Base-by-base conservation (phyloP, 768 basidiomycete species). In the Lentinula aciculospora region DNA sequence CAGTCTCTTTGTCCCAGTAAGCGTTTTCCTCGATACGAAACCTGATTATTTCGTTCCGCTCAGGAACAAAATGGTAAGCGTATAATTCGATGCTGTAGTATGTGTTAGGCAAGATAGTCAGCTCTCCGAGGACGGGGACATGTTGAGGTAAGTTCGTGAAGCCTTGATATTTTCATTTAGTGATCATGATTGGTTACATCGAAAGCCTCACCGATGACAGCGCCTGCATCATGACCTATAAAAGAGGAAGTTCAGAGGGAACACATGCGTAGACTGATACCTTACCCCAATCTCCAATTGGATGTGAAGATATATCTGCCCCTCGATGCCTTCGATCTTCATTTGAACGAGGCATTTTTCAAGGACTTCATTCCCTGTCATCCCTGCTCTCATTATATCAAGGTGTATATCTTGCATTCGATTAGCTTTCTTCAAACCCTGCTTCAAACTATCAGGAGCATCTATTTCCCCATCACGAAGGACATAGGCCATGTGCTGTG, bases 401-500 rank as follows among this genome's bases (percentile, higher is more conserved):
- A 78, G 67, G 7, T 76, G 70, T 34, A 81, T 74, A 56, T 83
- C 79, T 62, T 83, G 81, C 75, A 82, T 74, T 19, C 74, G 67
- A 65, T 81, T 83, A 48, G 72, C 73, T 59, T 76, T 76, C 51
- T 58, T 66, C 54, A 82, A 58, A 13, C 80, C 81, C 27, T 73
- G 71, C 57, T 73, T 72, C 34, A 81, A 68, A 21, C 75, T 74
- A 19, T 67, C 65, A 6, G 80, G 80, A 0, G 70, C 77, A 42
- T 74, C 69, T 7, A 60, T 72, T 64, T 82, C 80, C 23, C 74
- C 70, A 2, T 72, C 65, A 15, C 74, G 74, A 21, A 81, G 74
- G 56, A 83, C 80, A 63, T 83, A 81, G 9, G 77, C 79, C 71
- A 82, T 73, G 58, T 82, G 81, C 61, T 82, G 81, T 0, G 78